These are phyloP conservation scores for Lumnitzera littorea DNA, from an alignment of 345 rosid species.

Conservation along the genomic window DNA sequence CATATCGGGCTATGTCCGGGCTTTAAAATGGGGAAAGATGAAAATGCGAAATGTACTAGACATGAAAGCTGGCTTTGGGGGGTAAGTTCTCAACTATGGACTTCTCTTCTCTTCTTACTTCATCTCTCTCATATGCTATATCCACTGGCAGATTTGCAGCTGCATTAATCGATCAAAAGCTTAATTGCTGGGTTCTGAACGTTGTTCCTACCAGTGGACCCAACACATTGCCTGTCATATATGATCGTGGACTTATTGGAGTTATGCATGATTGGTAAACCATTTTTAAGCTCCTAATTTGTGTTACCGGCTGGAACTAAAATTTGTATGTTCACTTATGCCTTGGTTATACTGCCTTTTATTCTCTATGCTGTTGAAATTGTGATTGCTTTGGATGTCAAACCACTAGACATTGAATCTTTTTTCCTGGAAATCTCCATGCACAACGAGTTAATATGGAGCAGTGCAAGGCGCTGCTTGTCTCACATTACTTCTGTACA, in stretches of 20 bases:
- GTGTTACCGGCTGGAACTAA: no score
- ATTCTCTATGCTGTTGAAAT: no score
- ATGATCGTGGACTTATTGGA: slow-evolving; percentile 92
- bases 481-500: no score
- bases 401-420: no score
- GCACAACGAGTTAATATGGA: no score
- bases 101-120: neutral
- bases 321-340: no score
- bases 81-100: slow-evolving; percentile 35
- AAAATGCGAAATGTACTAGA: slow-evolving; percentile 94
- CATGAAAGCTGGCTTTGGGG: slow-evolving; percentile 97
- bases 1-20: slow-evolving; percentile 62
- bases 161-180: slow-evolving; percentile 55
- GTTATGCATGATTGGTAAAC: slow-evolving; percentile 94
- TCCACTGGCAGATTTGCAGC: slow-evolving; percentile 73
- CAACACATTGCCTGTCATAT: slow-evolving; percentile 89
- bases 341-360: no score
- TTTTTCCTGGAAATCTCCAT: no score
- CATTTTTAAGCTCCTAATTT: no score
- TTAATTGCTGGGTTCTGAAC: slow-evolving; percentile 88
- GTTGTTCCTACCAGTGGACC: slow-evolving; percentile 89
- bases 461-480: no score
- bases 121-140: slow-evolving; percentile 2
- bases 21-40: slow-evolving; percentile 71
- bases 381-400: no score